These are phyloP conservation scores for Tillandsia leiboldiana DNA, from an alignment of 176 grass and related monocot species.

Conservation along the genomic window DNA sequence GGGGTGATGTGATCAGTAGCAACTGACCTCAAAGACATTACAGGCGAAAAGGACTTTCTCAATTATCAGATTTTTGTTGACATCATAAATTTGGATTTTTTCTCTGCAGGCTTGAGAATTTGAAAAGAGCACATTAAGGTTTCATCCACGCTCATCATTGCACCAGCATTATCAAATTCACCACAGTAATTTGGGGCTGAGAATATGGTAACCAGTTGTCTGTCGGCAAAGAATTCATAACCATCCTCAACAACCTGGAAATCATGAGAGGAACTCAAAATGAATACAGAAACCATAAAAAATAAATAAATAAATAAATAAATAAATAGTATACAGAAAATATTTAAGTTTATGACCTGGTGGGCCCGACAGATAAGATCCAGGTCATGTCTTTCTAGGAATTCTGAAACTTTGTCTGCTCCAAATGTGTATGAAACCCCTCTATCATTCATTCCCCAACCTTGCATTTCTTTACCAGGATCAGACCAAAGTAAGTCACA, in stretches of 20 bases:
- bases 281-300: conserved; percentile 3
- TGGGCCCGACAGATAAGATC: conserved; percentile 86
- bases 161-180: conserved; percentile 91
- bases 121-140: conserved; percentile 94
- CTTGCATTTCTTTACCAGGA: conserved; percentile 67
- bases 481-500: conserved; percentile 91
- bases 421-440: conserved; percentile 93
- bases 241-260: conserved; percentile 92
- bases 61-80: conserved; percentile 75
- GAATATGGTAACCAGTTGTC: conserved; percentile 87
- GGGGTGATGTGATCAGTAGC: conserved; percentile 1
- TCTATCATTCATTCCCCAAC: conserved; percentile 94
- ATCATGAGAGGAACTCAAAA: conserved; percentile 25
- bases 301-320: conserved; percentile 3
- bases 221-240: conserved; percentile 92
- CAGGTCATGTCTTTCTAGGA: conserved; percentile 64
- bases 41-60: conserved; percentile 12
- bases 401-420: conserved; percentile 65
- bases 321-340: neutral
- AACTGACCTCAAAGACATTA: conserved; percentile 36
- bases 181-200: conserved; percentile 93
- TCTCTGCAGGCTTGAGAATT: conserved; percentile 94
- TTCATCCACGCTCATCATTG: conserved; percentile 96
- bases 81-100: conserved; percentile 51
- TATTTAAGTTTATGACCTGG: conserved; percentile 35